Evolutionary conservation across 495 filamentous ascomycete species (phyloP), one percentile per base, ranked within the genome.

Genomic region (Lasiosphaeria ovina): DNA sequence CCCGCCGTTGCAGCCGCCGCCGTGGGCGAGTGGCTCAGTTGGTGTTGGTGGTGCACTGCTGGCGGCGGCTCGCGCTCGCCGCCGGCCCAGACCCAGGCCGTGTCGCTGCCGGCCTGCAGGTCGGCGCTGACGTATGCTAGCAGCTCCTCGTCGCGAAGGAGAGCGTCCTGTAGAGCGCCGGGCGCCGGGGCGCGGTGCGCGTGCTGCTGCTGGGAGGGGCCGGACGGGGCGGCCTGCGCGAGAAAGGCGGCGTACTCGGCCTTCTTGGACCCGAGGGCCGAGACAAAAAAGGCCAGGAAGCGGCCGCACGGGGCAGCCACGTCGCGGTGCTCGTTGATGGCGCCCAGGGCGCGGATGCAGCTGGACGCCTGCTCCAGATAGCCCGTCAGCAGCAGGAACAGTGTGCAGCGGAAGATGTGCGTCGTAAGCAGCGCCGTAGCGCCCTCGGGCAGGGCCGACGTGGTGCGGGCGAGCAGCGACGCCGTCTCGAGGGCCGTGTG

Each of bases 1-100:
- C 24, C 24, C 24, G 38, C 53, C 11, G n/a, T 33, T 31, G 51
- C 38, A 24, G 51, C 42, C 35, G 48, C 48, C 45, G 10, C 35
- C 54, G 35, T 44, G 17, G 35, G 42, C 33, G 36, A 51, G 10
- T 59, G 33, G 44, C 56, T 44, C 12, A 44, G 59, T 34, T 56
- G 51, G 56, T 55, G 59, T 24, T 24, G 24, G 24, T 24, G 24
- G 24, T 24, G 24, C 24, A 24, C 24, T 47, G 24, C 36, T 42
- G 65, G 66, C 14, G 65, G 66, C 14, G 60, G 54, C 31, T 80
- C 79, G 60, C 77, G 35, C 77, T 82, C 60, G 67, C 80, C 69
- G 85, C 91, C 90, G 47, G 85, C 77, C 94, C 94, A 98, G 14
- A 93, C 83, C 93, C 93, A 98, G 34, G 85, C 85, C 32, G 84